Evolutionary conservation across 1,284 basidiomycete genomes (phyloP).

Genomic region (Moesziomyces sp.): DNA sequence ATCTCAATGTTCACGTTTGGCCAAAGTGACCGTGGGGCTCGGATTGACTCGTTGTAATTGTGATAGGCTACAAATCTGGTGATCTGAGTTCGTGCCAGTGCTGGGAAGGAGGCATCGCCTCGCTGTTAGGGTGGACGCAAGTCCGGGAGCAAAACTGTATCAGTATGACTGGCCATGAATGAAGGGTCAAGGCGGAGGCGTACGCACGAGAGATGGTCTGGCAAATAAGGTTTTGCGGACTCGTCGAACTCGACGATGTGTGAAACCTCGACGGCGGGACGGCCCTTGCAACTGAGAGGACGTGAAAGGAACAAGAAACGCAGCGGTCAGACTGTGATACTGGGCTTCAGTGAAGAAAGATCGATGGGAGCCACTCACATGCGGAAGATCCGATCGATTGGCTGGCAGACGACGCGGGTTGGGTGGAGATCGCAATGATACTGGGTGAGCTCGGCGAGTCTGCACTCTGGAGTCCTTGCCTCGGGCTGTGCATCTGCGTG

Average conservation of each 20-base stretch:
- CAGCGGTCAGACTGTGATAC: not conserved
- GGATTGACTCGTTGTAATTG: too few relatives aligned
- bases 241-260: conserved; percentile 56
- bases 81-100: conserved; percentile 47
- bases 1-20: too few relatives aligned
- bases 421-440: conserved; percentile 50
- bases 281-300: conserved; percentile 27
- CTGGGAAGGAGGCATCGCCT: conserved; percentile 47
- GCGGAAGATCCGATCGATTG: conserved; percentile 57
- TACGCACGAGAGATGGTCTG: conserved; percentile 42
- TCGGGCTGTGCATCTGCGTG: not conserved
- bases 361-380: conserved; percentile 14
- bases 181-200: too few relatives aligned
- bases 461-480: conserved; percentile 13
- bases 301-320: not conserved
- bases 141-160: not conserved
- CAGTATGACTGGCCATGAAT: not conserved
- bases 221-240: conserved; percentile 40
- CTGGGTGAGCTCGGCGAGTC: conserved; percentile 50
- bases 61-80: conserved; percentile 14
- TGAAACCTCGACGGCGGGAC: conserved; percentile 56
- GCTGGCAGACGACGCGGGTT: conserved; percentile 48
- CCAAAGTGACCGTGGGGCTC: too few relatives aligned
- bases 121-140: conserved; percentile 7
- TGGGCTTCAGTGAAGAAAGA: not conserved